Conservation (phyloP, 1,284 basidiomycete species). For the Sanghuangporus sanghuang region DNA sequence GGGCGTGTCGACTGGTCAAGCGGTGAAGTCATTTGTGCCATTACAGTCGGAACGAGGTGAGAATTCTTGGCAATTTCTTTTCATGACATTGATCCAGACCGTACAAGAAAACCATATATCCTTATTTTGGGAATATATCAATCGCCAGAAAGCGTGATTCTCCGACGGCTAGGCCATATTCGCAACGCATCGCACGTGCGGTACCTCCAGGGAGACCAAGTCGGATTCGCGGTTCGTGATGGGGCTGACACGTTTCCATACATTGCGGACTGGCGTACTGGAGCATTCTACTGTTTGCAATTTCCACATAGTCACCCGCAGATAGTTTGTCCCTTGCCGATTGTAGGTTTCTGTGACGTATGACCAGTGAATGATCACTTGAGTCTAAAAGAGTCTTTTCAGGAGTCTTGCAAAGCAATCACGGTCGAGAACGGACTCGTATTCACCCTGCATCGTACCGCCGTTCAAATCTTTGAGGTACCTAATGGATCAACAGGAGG, state of each 20-base stretch:
- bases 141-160: not conserved
- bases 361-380: not conserved
- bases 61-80: not conserved
- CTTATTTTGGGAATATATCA: not conserved
- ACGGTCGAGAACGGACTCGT: not conserved
- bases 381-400: not conserved
- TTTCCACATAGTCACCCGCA: not conserved
- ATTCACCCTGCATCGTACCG: not conserved
- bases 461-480: not conserved
- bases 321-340: not conserved
- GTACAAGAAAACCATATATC: not conserved
- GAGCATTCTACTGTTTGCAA: not conserved
- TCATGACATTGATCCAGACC: not conserved
- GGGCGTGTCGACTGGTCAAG: not conserved
- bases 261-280: not conserved
- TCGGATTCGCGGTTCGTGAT: conserved; percentile 6
- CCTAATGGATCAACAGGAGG: not conserved
- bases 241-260: conserved; percentile 6
- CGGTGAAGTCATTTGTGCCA: not conserved
- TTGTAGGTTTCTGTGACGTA: not conserved
- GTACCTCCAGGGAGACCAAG: not conserved
- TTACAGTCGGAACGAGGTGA: conserved; percentile 1
- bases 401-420: not conserved
- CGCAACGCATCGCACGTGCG: not conserved
- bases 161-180: not conserved